Evolutionary conservation across 306 rosid species (phyloP), one percentile per base, ranked within the genome.

Genomic region (Comarum palustre): DNA sequence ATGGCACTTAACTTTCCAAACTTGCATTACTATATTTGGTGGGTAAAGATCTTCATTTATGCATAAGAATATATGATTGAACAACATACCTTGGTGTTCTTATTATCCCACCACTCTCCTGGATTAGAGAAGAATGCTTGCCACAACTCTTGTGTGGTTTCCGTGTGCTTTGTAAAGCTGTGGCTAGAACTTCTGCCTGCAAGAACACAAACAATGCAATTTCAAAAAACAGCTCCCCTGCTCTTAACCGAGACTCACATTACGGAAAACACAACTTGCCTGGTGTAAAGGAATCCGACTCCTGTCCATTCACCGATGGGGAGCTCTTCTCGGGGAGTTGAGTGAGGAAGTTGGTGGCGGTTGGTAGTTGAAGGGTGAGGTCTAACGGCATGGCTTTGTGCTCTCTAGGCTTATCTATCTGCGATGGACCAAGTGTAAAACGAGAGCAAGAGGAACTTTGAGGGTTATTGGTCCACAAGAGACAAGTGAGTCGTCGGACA

Each of bases 131-230:
- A 84, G 78, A 71, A 86, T 15, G 86, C 93, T 73, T 91, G 95
- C 97, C 99, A 95, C 57, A 80, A 73, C 68, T 91, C 96, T 71
- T 87, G 89, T 62, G 79, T 79, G 60, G 96, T 90, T 69, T 82
- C 84, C 31, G 80, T 78, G 75, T 46, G 72, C 77, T 69, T 82
- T 47, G 85, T 82, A 31, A 80, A 77, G 80, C 57, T 69, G 71
- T 41, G 76, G 48, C 60, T 79, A 38, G 59, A 63, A 72, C 78
- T 91, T 78, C 83, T 91, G 31, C 82, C 97, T 90, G 85, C 43
- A 62, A 75, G 64, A 84, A 69, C 52, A 39, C 65, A 46, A 57
- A 10, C 13, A 3, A 58, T 1, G 48, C 54, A 64, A 73, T n/a
- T n/a, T n/a, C 34, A 12, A 75, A 36, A 64, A 64, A 45, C 0